Evolutionary conservation across 108 stramenopile species (phyloP).

Genomic region (Skeletonema potamos): DNA sequence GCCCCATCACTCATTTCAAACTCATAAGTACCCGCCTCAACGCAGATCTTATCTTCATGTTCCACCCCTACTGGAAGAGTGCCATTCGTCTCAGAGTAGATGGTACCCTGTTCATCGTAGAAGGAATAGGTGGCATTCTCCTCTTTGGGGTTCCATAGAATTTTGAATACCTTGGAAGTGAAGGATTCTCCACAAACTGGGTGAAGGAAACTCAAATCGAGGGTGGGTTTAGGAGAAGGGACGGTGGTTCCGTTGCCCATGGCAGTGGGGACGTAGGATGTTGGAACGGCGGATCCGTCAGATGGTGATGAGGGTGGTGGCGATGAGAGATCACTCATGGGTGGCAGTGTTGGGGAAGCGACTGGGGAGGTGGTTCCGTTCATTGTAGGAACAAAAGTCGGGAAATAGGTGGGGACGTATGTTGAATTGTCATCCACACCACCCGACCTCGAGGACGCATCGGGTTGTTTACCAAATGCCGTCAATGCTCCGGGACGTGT

Average conservation of each 20-base stretch:
- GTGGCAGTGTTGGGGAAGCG: too few relatives aligned
- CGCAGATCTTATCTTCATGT: background rate
- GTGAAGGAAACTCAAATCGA: too few relatives aligned
- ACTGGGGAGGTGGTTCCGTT: background rate
- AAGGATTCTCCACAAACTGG: too few relatives aligned
- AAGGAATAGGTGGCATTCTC: background rate
- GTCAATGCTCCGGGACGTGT: background rate
- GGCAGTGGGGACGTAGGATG: background rate
- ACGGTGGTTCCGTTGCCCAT: background rate
- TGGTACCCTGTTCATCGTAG: background rate
- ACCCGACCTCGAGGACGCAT: background rate
- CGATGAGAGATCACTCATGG: too few relatives aligned
- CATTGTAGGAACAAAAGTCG: background rate
- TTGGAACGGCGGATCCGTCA: too few relatives aligned
- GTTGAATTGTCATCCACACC: background rate
- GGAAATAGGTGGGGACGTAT: background rate
- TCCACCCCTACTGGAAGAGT: background rate
- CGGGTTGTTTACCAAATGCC: background rate
- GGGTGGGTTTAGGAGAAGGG: too few relatives aligned
- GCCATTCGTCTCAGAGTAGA: background rate
- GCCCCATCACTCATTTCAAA: background rate
- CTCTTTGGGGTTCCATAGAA: background rate
- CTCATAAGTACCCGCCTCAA: background rate
- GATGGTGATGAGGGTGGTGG: too few relatives aligned
- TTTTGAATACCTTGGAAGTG: background rate